Percentiles rank a stretch among this genome's conserved stretches.
Conservation (phyloP, 495 filamentous ascomycete species). For the Xylaria palmicola region DNA sequence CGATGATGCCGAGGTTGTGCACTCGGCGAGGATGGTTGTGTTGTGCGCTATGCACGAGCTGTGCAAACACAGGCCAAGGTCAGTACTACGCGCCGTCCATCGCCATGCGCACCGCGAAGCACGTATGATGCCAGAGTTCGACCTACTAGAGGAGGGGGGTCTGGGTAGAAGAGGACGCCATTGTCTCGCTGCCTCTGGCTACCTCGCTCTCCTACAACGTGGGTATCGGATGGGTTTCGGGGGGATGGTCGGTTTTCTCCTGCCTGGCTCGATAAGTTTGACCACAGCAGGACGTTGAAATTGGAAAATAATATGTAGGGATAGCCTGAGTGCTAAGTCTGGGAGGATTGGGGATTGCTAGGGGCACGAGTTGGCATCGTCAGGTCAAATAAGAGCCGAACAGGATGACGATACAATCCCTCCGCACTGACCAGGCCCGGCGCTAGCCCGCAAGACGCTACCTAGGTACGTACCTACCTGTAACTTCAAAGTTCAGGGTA, state of each 20-base stretch:
- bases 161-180: conserved; percentile 79
- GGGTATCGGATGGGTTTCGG: not conserved
- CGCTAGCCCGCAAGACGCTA: no score
- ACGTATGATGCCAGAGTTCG: not conserved
- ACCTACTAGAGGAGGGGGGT: conserved; percentile 80
- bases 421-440: not conserved
- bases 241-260: not conserved
- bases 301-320: not conserved
- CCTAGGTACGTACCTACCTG: no score
- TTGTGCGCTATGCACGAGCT: conserved; percentile 91
- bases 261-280: not conserved
- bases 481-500: no score
- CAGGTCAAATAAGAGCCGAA: not conserved
- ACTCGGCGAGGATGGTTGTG: conserved; percentile 88
- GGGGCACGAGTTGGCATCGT: not conserved
- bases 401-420: conserved; percentile 12
- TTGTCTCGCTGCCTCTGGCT: conserved; percentile 27
- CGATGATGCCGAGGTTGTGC: conserved; percentile 75
- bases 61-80: conserved; percentile 36
- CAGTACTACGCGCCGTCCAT: not conserved
- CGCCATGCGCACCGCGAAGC: not conserved
- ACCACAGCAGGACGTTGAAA: not conserved
- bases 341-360: not conserved
- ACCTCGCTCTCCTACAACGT: no score
- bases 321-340: not conserved